These are phyloP conservation scores for Fusarium begoniae DNA, from an alignment of 2,329 filamentous ascomycete genomes.

Conservation along the genomic window DNA sequence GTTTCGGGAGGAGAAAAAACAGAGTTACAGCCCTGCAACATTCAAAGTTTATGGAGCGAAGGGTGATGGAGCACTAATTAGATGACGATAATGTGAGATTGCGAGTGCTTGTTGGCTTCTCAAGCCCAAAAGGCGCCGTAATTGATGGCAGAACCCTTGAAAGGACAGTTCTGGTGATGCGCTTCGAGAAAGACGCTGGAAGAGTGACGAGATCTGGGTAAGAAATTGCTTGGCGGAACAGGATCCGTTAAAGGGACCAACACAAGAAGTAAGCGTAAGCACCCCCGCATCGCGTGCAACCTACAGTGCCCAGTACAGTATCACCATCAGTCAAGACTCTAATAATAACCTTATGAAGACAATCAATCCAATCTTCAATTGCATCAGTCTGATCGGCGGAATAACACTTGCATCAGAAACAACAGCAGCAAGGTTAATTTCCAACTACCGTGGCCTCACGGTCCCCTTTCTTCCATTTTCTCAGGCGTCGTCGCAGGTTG, in stretches of 20 bases:
- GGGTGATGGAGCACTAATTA: background rate
- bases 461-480: slow-evolving; percentile 4
- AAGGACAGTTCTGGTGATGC: background rate
- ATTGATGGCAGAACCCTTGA: background rate
- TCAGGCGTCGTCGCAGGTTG: background rate
- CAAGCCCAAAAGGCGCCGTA: rapidly evolving
- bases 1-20: background rate
- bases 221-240: slow-evolving; percentile 10
- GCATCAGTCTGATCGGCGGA: background rate
- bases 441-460: slow-evolving; percentile 5
- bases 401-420: background rate
- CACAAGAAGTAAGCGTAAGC: background rate
- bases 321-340: background rate
- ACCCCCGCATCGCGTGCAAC: slow-evolving; percentile 13
- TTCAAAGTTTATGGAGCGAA: background rate
- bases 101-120: background rate
- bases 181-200: background rate
- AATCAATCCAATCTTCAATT: background rate
- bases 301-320: background rate
- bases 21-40: background rate
- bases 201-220: background rate
- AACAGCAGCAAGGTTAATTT: background rate
- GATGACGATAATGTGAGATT: background rate
- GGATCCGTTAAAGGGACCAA: slow-evolving; percentile 14
- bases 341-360: background rate